These are phyloP conservation scores for Talaromyces sp. DNA, from an alignment of 2,329 filamentous ascomycete genomes.

Conservation along the genomic window DNA sequence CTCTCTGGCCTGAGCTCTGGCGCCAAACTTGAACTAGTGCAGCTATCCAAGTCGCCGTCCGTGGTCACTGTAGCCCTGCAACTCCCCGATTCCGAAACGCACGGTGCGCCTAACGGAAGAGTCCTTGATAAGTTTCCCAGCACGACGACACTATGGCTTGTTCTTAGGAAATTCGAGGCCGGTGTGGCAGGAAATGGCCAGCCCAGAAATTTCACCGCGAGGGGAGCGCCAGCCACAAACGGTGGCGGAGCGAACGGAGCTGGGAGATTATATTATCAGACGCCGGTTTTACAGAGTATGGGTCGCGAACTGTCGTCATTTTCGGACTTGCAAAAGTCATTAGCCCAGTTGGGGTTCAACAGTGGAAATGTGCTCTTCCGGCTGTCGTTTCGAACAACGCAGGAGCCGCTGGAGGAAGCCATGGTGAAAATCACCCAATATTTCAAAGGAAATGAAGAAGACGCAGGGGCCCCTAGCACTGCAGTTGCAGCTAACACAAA, in stretches of 20 bases:
- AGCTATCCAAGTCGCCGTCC: conserved; percentile 76
- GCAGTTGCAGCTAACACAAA: conserved; percentile 1
- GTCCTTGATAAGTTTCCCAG: conserved; percentile 82
- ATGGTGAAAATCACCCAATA: conserved; percentile 74
- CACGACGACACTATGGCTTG: conserved; percentile 80
- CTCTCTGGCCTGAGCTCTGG: conserved; percentile 76
- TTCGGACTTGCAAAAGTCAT: conserved; percentile 77
- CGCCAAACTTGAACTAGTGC: conserved; percentile 87
- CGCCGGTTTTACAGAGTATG: conserved; percentile 77
- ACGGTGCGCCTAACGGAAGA: conserved; percentile 58
- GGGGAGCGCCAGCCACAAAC: conserved; percentile 60
- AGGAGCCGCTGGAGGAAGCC: conserved; percentile 75
- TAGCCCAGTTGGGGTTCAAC: conserved; percentile 82
- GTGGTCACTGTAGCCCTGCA: conserved; percentile 86
- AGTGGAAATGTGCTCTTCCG: conserved; percentile 74
- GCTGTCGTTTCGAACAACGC: conserved; percentile 69
- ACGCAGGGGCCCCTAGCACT: not conserved
- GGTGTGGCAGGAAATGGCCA: conserved; percentile 56
- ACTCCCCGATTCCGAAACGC: conserved; percentile 66
- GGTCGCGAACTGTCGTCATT: conserved; percentile 73
- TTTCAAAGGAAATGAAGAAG: conserved; percentile 52
- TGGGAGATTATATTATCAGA: conserved; percentile 82
- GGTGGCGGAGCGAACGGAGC: conserved; percentile 50
- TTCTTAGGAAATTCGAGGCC: conserved; percentile 85
- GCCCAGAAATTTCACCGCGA: conserved; percentile 74